These are phyloP conservation scores for Debaryomycetaceae sp. DNA, from an alignment of 1,139 yeast genomes.

Conservation along the genomic window DNA sequence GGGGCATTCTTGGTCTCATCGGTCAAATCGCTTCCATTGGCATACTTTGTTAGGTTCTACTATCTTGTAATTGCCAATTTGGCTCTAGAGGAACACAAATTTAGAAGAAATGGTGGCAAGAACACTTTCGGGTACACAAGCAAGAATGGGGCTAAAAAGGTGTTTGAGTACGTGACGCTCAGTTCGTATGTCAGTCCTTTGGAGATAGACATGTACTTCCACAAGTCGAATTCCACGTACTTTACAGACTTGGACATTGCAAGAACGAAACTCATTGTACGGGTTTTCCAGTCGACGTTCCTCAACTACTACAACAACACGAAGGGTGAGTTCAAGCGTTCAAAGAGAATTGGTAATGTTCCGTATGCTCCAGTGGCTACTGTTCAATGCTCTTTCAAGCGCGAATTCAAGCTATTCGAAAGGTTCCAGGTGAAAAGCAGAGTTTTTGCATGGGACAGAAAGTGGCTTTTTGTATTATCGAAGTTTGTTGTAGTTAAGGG, in stretches of 20 bases:
- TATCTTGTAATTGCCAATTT: conserved; percentile 39
- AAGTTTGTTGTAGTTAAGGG: conserved; percentile 48
- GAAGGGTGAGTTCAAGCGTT: conserved; percentile 26
- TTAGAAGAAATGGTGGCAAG: conserved; percentile 17
- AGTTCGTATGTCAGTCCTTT: conserved; percentile 65
- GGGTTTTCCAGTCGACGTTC: conserved; percentile 52
- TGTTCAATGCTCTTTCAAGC: conserved; percentile 63
- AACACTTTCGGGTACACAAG: conserved; percentile 34
- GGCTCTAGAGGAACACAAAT: conserved; percentile 28
- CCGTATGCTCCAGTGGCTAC: conserved; percentile 81
- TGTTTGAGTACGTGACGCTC: conserved; percentile 46
- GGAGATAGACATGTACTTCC: conserved; percentile 83
- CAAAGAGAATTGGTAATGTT: conserved; percentile 24
- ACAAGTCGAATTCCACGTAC: conserved; percentile 85
- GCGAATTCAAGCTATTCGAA: conserved; percentile 69
- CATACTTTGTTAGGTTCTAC: conserved; percentile 64
- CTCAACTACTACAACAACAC: conserved; percentile 40
- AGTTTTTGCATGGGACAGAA: conserved; percentile 80
- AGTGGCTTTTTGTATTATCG: conserved; percentile 76
- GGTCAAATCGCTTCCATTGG: conserved; percentile 67
- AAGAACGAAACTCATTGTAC: conserved; percentile 60
- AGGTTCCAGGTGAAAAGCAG: conserved; percentile 53
- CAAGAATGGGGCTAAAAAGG: conserved; percentile 19
- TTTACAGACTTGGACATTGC: conserved; percentile 81
- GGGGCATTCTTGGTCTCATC: conserved; percentile 20